Conservation (phyloP, 2,329 filamentous ascomycete genomes). For the Stagonosporopsis chrysanthemi region DNA sequence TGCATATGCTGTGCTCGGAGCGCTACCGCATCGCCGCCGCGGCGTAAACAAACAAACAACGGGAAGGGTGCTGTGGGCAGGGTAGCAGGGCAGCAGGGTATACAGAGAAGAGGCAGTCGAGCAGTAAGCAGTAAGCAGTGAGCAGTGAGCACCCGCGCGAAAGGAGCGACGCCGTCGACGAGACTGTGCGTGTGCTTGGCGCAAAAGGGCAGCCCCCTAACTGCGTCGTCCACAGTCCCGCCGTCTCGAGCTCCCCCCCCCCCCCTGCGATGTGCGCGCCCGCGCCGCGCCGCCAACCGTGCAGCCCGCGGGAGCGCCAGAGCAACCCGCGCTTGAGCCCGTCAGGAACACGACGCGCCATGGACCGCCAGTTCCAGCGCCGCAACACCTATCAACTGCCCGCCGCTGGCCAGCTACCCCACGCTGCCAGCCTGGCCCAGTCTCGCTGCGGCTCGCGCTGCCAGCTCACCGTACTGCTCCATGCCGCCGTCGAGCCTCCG, state of each 20-base stretch:
- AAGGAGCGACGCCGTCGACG: conserved; percentile 37
- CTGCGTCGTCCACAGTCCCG: conserved; percentile 7
- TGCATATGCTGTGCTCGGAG: conserved; percentile 17
- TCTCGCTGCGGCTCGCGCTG: conserved; percentile 39
- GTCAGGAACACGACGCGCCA: conserved; percentile 18
- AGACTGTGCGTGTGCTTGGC: conserved; percentile 23
- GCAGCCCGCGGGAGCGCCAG: conserved; percentile 26
- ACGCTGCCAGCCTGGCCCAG: conserved; percentile 23
- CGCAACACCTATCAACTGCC: conserved; percentile 8
- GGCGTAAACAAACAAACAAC: conserved; percentile 21
- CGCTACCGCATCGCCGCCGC: conserved; percentile 40
- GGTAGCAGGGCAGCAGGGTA: too few species aligned
- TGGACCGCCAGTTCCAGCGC: neutral
- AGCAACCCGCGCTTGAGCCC: conserved; percentile 26
- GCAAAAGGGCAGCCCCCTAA: conserved; percentile 34
- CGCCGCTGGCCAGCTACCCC: neutral
- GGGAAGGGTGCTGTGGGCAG: conserved; percentile 3
- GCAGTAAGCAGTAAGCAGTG: too few species aligned
- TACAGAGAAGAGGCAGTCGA: neutral
- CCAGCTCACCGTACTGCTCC: conserved; percentile 49
- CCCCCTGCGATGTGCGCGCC: conserved; percentile 30
- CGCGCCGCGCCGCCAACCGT: conserved; percentile 23
- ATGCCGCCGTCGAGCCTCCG: conserved; percentile 49
- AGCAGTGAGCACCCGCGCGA: conserved; percentile 22
- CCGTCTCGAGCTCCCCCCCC: conserved; percentile 23